Evolutionary conservation across 2,329 filamentous ascomycete genomes (phyloP).

Genomic region (Paracamarosporium sp.): DNA sequence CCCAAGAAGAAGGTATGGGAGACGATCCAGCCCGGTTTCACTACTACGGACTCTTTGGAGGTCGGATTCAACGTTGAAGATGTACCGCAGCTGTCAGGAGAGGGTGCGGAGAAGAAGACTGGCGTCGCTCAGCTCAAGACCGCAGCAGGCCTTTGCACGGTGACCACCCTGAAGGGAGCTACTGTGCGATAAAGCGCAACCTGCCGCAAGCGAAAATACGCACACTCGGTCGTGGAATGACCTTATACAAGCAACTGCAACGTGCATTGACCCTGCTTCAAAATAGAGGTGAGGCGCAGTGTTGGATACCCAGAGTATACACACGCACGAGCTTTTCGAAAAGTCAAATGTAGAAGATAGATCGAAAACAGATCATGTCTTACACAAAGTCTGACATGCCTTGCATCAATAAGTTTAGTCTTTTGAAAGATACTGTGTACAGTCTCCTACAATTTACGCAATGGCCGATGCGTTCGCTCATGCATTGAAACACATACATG

Average conservation of each 20-base stretch:
- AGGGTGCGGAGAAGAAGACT: slow-evolving; percentile 64
- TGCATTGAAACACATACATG: background rate
- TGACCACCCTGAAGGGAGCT: slow-evolving; percentile 80
- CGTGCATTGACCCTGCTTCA: background rate
- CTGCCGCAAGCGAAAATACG: background rate
- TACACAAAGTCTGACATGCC: background rate
- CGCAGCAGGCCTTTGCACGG: slow-evolving; percentile 81
- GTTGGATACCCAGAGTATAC: background rate
- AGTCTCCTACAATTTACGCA: background rate
- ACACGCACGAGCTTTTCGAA: background rate
- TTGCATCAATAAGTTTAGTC: background rate
- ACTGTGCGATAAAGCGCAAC: slow-evolving; percentile 73
- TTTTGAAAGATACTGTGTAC: background rate
- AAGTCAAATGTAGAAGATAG: background rate
- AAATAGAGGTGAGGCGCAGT: background rate
- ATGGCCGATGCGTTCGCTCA: background rate
- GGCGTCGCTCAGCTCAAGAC: slow-evolving; percentile 72
- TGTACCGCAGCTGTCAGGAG: slow-evolving; percentile 78
- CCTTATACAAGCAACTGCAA: background rate
- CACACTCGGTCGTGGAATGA: background rate
- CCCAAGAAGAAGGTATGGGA: slow-evolving; percentile 99
- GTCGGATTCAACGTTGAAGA: slow-evolving; percentile 84
- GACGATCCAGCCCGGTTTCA: slow-evolving; percentile 94
- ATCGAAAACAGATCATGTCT: background rate
- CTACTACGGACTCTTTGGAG: slow-evolving; percentile 79